Percentiles rank a stretch among this genome's conserved stretches.
phyloP scores from a whole-genome alignment of 2,329 filamentous ascomycete species.

The Pestalotiopsis sp. region DNA sequence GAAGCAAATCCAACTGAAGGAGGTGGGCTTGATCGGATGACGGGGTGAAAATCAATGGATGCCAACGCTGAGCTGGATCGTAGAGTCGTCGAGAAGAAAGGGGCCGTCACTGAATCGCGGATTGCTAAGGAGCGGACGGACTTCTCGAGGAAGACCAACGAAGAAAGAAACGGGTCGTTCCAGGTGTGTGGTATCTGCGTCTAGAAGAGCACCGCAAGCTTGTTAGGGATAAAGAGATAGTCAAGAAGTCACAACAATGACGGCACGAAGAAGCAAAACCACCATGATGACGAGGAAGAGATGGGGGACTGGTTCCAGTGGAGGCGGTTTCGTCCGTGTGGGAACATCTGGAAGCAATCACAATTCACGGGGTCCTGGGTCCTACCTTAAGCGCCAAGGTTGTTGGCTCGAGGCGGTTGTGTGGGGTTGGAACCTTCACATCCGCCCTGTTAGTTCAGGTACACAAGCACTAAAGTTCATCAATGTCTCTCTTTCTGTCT shows the following conservation, averaged over 20 bases:
- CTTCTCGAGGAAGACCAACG: not conserved
- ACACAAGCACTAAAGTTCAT: not conserved
- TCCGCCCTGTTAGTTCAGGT: not conserved
- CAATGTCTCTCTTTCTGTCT: too few relatives aligned
- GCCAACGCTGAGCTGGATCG: not conserved
- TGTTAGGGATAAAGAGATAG: not conserved
- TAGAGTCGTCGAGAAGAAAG: not conserved
- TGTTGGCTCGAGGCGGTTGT: too few relatives aligned
- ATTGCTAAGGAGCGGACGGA: not conserved
- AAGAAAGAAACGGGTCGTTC: not conserved
- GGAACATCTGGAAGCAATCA: not conserved
- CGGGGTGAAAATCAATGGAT: not conserved
- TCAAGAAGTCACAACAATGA: not conserved
- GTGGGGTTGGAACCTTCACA: too few relatives aligned
- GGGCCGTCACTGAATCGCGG: not conserved
- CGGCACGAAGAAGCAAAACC: not conserved
- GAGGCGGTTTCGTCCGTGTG: not conserved
- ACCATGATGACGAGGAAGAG: not conserved
- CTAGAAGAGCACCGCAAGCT: not conserved
- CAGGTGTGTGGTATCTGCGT: not conserved
- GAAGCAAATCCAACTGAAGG: not conserved
- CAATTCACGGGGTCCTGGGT: not conserved
- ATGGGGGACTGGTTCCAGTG: not conserved
- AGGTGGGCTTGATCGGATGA: not conserved
- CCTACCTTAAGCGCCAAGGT: not conserved